Percentiles rank a stretch among this genome's conserved stretches.
These are phyloP conservation scores for Sanguinoderma infundibulare DNA, from an alignment of 1,284 basidiomycete genomes.

Conservation along the genomic window DNA sequence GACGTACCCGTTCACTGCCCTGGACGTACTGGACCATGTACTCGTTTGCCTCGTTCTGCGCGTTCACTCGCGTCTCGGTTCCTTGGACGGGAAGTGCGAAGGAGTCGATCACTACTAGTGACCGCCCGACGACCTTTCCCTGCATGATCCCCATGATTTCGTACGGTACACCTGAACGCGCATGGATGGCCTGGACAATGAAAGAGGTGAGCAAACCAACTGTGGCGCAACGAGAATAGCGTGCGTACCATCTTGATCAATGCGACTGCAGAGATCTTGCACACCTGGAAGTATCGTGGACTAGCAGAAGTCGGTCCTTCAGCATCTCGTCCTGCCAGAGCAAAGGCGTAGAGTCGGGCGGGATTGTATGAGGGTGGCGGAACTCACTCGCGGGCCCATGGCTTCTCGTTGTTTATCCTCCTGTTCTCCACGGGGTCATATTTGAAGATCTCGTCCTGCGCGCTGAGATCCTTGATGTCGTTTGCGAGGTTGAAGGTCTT, in stretches of 20 bases:
- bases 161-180: constrained; percentile 94
- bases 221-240: constrained; percentile 2
- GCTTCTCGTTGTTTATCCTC: constrained; percentile 70
- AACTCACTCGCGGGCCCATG: constrained; percentile 87
- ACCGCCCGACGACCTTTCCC: constrained; percentile 88
- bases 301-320: constrained; percentile 42
- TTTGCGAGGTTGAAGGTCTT: constrained; percentile 88
- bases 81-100: constrained; percentile 98
- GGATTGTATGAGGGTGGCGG: neutral
- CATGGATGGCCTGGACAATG: constrained; percentile 85
- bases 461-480: constrained; percentile 70
- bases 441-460: constrained; percentile 82
- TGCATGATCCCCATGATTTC: constrained; percentile 99
- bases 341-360: constrained; percentile 54
- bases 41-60: constrained; percentile 94
- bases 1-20: constrained; percentile 73
- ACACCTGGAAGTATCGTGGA: constrained; percentile 91
- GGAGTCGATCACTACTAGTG: constrained; percentile 93
- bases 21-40: constrained; percentile 97
- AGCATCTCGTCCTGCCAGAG: constrained; percentile 68
- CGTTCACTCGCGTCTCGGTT: constrained; percentile 99
- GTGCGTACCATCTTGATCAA: constrained; percentile 93
- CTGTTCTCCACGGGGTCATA: constrained; percentile 80
- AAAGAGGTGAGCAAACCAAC: neutral
- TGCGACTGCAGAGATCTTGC: constrained; percentile 94